Percentiles rank a stretch among this genome's conserved stretches.
These are phyloP conservation scores for Gaultheria prostrata DNA, from an alignment of 148 eudicot genomes.

Conservation along the genomic window DNA sequence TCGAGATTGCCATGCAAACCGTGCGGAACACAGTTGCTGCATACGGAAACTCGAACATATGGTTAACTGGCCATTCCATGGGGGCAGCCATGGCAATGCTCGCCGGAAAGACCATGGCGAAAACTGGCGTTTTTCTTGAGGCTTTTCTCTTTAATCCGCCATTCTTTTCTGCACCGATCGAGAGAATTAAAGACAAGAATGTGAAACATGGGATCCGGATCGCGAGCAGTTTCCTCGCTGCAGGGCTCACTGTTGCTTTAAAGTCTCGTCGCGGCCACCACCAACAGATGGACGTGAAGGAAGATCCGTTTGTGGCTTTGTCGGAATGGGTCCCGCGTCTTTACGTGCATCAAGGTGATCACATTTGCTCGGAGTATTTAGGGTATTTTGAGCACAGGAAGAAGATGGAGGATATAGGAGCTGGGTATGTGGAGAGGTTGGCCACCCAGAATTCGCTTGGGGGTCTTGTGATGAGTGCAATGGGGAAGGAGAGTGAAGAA, in stretches of 20 bases:
- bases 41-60: constrained; percentile 46
- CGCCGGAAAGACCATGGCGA: constrained; percentile 85
- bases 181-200: constrained; percentile 69
- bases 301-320: constrained; percentile 42
- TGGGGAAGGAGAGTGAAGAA: constrained; percentile 63
- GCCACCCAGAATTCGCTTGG: constrained; percentile 87
- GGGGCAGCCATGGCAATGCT: constrained; percentile 91
- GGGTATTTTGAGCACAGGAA: constrained; percentile 64
- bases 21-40: constrained; percentile 65
- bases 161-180: constrained; percentile 76
- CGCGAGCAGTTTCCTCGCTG: constrained; percentile 82
- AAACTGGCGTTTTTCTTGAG: constrained; percentile 52
- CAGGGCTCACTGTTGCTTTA: constrained; percentile 78
- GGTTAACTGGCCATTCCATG: constrained; percentile 87
- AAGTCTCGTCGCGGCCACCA: constrained; percentile 30
- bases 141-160: constrained; percentile 87
- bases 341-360: constrained; percentile 58
- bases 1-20: constrained; percentile 61
- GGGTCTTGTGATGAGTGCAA: constrained; percentile 59
- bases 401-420: constrained; percentile 61
- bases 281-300: constrained; percentile 22
- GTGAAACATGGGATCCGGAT: constrained; percentile 82
- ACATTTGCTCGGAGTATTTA: constrained; percentile 56
- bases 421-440: constrained; percentile 48
- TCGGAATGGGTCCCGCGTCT: constrained; percentile 52